These are phyloP conservation scores for Kalaharituber pfeilii DNA, from an alignment of 2,329 filamentous ascomycete genomes.

Conservation along the genomic window DNA sequence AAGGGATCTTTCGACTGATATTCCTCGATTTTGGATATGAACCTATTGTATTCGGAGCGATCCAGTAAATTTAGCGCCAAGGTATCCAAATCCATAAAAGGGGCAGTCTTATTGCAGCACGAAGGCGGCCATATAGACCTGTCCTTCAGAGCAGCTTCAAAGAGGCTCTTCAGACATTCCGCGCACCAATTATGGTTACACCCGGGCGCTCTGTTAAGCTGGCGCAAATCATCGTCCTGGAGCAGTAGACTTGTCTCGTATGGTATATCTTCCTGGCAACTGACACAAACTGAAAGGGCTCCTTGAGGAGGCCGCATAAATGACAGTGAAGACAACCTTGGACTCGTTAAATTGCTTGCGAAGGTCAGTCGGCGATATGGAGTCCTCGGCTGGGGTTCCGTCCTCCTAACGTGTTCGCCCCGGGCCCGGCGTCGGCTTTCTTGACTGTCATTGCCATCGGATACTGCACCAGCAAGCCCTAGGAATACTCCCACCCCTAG, in stretches of 20 bases:
- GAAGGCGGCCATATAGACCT: not conserved
- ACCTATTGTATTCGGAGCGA: not conserved
- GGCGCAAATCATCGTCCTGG: not conserved
- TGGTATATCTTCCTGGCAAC: not conserved
- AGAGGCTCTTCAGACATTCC: not conserved
- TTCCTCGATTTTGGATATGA: not conserved
- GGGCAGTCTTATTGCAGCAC: not conserved
- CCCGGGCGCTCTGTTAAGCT: not conserved
- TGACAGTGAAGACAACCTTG: too few relatives aligned
- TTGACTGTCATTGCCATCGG: too few relatives aligned
- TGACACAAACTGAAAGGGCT: not conserved
- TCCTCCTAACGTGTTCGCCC: too few relatives aligned
- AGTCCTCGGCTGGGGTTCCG: too few relatives aligned
- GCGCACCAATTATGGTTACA: not conserved
- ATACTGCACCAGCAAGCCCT: too few relatives aligned
- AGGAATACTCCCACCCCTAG: too few relatives aligned
- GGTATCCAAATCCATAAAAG: not conserved
- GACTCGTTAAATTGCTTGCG: too few relatives aligned
- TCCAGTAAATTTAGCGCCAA: not conserved
- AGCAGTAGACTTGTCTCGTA: not conserved
- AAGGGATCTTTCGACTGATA: not conserved
- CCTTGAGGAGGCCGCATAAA: too few relatives aligned
- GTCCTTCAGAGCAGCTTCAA: not conserved
- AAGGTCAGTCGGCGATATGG: too few relatives aligned
- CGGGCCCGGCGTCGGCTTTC: too few relatives aligned